These are phyloP conservation scores for Claviceps pazoutovae DNA, from an alignment of 2,329 filamentous ascomycete species.

Conservation along the genomic window DNA sequence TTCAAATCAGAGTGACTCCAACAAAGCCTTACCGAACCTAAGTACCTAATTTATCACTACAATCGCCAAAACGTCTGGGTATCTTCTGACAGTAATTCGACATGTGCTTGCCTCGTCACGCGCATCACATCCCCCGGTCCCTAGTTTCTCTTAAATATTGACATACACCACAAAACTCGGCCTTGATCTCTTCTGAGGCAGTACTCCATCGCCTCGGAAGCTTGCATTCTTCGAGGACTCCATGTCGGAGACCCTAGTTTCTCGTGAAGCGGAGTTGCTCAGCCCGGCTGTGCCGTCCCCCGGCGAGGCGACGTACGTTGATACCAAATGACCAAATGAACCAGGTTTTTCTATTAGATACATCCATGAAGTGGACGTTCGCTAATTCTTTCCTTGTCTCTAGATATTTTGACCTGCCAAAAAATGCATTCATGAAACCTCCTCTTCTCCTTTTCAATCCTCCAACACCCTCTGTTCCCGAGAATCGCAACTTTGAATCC, in stretches of 20 bases:
- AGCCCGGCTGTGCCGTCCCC: neutral
- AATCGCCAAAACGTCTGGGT: neutral
- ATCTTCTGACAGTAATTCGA: neutral
- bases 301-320: slow-evolving; percentile 14
- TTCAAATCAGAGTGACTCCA: neutral
- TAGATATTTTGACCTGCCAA: slow-evolving; percentile 21
- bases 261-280: neutral
- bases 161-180: neutral
- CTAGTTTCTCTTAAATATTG: neutral
- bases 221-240: neutral
- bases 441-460: slow-evolving; percentile 10
- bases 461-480: slow-evolving; percentile 3
- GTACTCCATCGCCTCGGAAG: neutral
- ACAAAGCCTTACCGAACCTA: neutral
- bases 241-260: slow-evolving; percentile 10
- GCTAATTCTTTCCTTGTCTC: neutral
- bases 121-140: neutral
- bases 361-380: neutral
- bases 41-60: neutral
- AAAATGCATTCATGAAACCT: slow-evolving; percentile 6
- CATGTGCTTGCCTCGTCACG: too few relatives aligned
- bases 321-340: neutral
- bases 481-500: neutral
- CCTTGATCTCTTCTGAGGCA: neutral
- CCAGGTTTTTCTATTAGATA: neutral